Base-by-base conservation (phyloP, 2,329 filamentous ascomycete genomes). In the Paraphaeosphaeria minitans region DNA sequence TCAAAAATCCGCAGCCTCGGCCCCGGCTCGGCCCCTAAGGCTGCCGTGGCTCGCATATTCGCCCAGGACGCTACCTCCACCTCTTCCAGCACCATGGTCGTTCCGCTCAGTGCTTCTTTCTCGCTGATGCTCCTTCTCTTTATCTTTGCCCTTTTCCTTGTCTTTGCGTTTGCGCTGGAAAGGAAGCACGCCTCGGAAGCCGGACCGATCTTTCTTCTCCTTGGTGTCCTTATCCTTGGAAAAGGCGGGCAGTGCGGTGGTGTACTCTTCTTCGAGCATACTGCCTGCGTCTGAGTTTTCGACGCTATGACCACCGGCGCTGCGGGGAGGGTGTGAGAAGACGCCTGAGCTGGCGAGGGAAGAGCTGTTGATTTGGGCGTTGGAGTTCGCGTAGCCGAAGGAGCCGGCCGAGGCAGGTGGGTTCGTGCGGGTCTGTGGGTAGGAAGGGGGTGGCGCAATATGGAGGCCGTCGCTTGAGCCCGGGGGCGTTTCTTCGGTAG, bases 101-200 rank as follows among this genome's bases (percentile, higher is more conserved):
- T 64, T 62, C 13, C 65, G 56, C 5, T 72, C 68, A 9, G 63
- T 60, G 35, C 62, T 63, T 45, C 62, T 66, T 4, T 66, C 63
- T 47, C 57, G 64, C 1, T 72, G 61, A 10, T 57, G 59, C 14
- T 65, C 64, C 35, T 69, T 70, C 3, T 69, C 68, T 8, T 65
- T 70, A 3, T 66, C 67, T 9, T 65, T 69, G 5, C 66, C 67
- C 8, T 64, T 66, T 10, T 71, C 68, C 49, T 67, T 69, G 39
- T 70, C 68, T 46, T 74, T 76, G 31, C 73, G 70, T 59, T 75
- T 76, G 6, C 73, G 72, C 58, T 71, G 67, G 57, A 76, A 76
- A 1, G 72, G 74, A 8, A 77, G 60, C 6, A 80, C 73, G 5
- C 72, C 74, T 9, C 76, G 71, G 50, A 80, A 66, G 6, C 78